These are phyloP conservation scores for Boletus bicolor DNA, from an alignment of 768 basidiomycete species.

Conservation along the genomic window DNA sequence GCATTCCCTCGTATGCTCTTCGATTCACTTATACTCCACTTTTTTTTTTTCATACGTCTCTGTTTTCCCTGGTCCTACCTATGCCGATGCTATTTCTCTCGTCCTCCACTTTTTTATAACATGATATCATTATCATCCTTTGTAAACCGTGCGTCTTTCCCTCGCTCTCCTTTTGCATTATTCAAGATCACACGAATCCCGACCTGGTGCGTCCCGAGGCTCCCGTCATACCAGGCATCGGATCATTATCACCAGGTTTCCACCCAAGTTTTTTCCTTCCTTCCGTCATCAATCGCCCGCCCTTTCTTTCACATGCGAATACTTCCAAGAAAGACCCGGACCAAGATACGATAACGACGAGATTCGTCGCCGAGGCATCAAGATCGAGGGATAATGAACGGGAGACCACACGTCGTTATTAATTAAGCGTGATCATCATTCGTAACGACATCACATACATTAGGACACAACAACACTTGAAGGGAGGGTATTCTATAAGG, in stretches of 20 bases:
- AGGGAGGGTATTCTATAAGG: not conserved
- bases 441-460: not conserved
- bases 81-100: no score
- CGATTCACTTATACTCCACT: not conserved
- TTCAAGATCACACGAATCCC: not conserved
- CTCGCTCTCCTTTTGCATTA: no score
- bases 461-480: not conserved
- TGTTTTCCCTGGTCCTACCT: not conserved
- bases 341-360: no score
- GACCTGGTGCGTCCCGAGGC: not conserved
- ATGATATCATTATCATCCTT: no score
- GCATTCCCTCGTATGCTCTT: not conserved
- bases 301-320: not conserved
- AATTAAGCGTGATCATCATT: not conserved
- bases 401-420: no score
- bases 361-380: no score
- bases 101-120: not conserved
- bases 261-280: not conserved
- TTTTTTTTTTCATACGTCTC: no score
- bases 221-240: not conserved
- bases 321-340: no score
- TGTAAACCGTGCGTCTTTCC: no score
- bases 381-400: no score
- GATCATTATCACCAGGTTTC: not conserved
- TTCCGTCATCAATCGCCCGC: not conserved